A percentile compares a stretch with the other conserved stretches of the same genome.
Conservation (phyloP, 108 stramenopile genomes). For the Bacterosira constricta region DNA sequence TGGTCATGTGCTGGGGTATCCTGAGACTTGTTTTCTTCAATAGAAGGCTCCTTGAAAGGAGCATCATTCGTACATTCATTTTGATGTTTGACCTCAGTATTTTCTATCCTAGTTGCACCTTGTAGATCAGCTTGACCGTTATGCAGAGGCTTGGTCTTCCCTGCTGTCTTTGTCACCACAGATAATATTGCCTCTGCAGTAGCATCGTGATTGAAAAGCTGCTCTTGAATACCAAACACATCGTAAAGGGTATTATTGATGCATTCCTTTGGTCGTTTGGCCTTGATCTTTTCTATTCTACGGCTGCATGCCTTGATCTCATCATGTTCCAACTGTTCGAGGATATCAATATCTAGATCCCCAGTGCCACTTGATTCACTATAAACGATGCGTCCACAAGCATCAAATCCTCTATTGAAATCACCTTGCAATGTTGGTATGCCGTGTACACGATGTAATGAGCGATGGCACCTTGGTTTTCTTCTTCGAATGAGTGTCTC, state of each 20-base stretch:
- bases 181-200: neutral
- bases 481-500: slow-evolving; percentile 18
- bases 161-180: neutral
- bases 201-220: neutral
- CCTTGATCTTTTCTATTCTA: slow-evolving; percentile 25
- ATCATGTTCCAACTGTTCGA: slow-evolving; percentile 20
- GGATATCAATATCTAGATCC: slow-evolving; percentile 9
- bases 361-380: neutral
- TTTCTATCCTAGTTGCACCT: neutral
- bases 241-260: slow-evolving; percentile 22
- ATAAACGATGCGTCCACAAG: neutral
- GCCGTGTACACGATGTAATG: neutral
- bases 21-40: neutral
- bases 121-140: neutral
- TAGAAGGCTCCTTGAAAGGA: neutral
- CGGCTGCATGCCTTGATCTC: slow-evolving; percentile 25
- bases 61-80: neutral
- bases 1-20: too few relatives aligned
- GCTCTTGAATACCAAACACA: slow-evolving; percentile 28
- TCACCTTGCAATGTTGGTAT: neutral
- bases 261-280: slow-evolving; percentile 2
- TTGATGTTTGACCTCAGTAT: too few relatives aligned
- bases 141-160: neutral
- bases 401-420: too few relatives aligned
- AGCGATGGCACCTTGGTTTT: neutral